Base-by-base conservation (phyloP, 163 green algal genomes). In the Scenedesmus sp. region DNA sequence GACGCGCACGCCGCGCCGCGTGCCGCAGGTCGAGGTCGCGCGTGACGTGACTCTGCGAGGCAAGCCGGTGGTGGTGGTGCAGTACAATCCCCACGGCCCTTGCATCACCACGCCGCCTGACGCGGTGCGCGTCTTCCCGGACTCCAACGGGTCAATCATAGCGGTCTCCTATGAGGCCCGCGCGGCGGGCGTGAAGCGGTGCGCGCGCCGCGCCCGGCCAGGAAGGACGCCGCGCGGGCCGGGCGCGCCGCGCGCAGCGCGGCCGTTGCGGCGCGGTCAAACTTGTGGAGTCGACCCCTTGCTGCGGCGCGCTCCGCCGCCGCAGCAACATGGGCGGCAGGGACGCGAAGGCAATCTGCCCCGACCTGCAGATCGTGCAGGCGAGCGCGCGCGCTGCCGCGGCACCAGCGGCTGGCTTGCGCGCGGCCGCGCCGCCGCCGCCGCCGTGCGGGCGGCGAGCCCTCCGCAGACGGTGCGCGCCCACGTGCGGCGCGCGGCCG, bases 41-140 rank as follows among this genome's bases (percentile, higher is more conserved):
- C 70, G 77, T 33, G 66, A 86, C 75, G 75, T 75, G 4, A n/a
- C 54, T 7, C 74, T 91, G 34, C 45, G 48, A 28, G 87, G 85
- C 1, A 66, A 77, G 31, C 87, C 87, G 3, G 65, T 90, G 15
- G 86, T 72, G 5, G 84, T 91, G 1, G 63, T 91, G 1, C 91
- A 96, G 84, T 96, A 94, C 78, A 95, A 95, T 54, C 91, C 91
- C n/a, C n/a, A n/a, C n/a, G n/a, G n/a, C n/a, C n/a, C n/a, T n/a
- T n/a, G n/a, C n/a, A n/a, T n/a, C n/a, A n/a, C n/a, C n/a, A n/a
- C n/a, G n/a, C n/a, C n/a, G n/a, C n/a, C n/a, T n/a, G n/a, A n/a
- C n/a, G n/a, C n/a, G 0, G 83, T 85, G 48, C 42, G 60, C 18
- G 34, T 47, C 39, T 75, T 85, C 4, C 62, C 76, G 26, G 70